Evolutionary conservation across 805 yeast species (phyloP), one percentile per base, ranked within the genome.

Genomic region (Saccharomycopsis vini): DNA sequence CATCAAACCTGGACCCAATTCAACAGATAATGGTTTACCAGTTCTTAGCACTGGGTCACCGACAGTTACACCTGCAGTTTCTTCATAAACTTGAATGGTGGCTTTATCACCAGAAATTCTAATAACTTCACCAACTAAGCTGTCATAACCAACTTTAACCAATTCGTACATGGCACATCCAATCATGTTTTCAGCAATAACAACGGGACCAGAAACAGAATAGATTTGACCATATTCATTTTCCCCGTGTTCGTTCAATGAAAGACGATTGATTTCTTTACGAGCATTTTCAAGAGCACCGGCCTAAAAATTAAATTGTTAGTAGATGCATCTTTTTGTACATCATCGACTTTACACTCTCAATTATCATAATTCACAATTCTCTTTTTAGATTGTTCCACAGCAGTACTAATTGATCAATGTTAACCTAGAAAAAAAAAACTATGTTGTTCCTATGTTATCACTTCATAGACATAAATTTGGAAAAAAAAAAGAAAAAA

Each of bases 121-220:
- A 65, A 92, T 92, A 53, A 92, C 97, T 68, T 92, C 99, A 63
- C 99, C 99, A 39, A 92, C 97, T 62, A 92, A 76, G 64, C 76
- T 86, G 56, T 86, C 95, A 65, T 92, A 97, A 56, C 99, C 97
- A 53, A 92, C 98, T 64, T 81, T 88, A 59, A 90, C 99, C 66
- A 92, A 75, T 64, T 92, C 99, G 75, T 92, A 90, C 99, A 92
- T 92, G 57, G 97, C 97, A 77, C 97, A 87, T 52, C 99, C 99
- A 67, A 89, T 85, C 97, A 92, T 88, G 71, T 92, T 83, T 67
- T 92, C 97, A 40, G 98, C 98, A 39, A 92, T 81, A 43, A 92
- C 83, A 56, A 92, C 99, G 22, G 98, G 97, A 59, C 98, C 98
- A 18, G 97, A 89, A 40, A 92, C 97, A 26, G 97, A 87, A 69